Evolutionary conservation across 805 yeast species (phyloP), one percentile per base, ranked within the genome.

Genomic region (Yamadazyma akitaensis): DNA sequence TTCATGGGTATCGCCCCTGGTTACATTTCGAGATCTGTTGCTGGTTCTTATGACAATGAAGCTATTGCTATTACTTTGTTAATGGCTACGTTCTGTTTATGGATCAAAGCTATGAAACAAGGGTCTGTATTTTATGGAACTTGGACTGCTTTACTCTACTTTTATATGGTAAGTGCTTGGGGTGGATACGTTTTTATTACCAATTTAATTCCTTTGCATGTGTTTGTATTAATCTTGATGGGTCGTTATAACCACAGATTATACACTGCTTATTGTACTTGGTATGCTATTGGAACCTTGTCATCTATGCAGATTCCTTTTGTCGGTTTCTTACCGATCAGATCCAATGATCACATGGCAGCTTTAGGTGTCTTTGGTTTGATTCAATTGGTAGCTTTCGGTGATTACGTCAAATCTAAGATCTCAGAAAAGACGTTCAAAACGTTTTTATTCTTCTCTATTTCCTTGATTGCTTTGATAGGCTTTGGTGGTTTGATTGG

Each of bases 161-260:
- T 95, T 69, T 94, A 94, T 76, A 94, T 94, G 99, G 99, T 94
- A 43, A 84, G 96, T 40, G 99, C 99, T 11, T 91, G 99, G 97
- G 99, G 99, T 75, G 99, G 99, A 24, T 94, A 94, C 64, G 99
- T 95, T 43, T 94, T 94, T 75, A 95, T 94, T 70, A 94, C 99
- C 49, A 94, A 94, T 72, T 82, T 95, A 76, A 89, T 94, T 59
- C 99, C 99, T 40, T 75, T 94, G 57, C 99, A 94, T 64, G 90
- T 91, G 21, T 91, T 94, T 61, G 91, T 89, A 42, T 75, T 94
- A 62, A 69, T 94, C 44, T 70, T 88, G 54, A 94, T 94, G 98
- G 99, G 99, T 43, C 84, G 99, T 61, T 94, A 90, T 68, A 80
- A 80, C 56, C 83, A 83, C 57, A 81, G 83, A 54, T 65, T 94